phyloP scores from a whole-genome alignment of 2,329 filamentous ascomycete genomes.

The Colletotrichum echinochloae region DNA sequence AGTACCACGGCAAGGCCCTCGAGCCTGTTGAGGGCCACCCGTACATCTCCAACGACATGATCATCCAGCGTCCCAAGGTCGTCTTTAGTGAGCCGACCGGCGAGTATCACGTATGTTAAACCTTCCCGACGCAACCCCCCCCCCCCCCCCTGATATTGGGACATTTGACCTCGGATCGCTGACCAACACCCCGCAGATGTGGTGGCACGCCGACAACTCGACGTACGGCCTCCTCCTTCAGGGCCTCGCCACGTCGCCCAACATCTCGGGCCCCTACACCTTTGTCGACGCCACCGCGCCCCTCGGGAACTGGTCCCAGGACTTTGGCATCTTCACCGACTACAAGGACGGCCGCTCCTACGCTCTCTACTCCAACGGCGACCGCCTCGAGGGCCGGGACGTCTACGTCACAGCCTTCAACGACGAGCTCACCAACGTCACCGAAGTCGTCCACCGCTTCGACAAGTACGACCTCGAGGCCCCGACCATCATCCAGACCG shows the following conservation, averaged over 20 bases:
- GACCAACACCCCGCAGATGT: conserved; percentile 56
- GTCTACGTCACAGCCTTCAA: conserved; percentile 69
- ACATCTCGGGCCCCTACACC: conserved; percentile 64
- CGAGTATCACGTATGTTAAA: conserved; percentile 64
- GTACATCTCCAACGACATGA: conserved; percentile 65
- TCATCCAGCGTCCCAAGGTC: conserved; percentile 74
- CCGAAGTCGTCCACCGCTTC: conserved; percentile 65
- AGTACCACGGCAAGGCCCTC: conserved; percentile 67
- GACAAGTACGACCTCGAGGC: conserved; percentile 71
- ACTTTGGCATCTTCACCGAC: conserved; percentile 71
- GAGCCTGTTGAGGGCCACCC: conserved; percentile 66
- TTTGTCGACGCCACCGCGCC: conserved; percentile 66
- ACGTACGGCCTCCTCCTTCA: conserved; percentile 68
- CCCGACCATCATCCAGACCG: conserved; percentile 70
- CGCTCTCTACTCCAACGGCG: conserved; percentile 70
- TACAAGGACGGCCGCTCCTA: conserved; percentile 68
- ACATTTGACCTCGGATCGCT: not conserved
- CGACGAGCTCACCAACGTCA: conserved; percentile 61
- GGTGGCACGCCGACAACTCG: conserved; percentile 71
- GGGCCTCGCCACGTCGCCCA: conserved; percentile 65
- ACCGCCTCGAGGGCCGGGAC: conserved; percentile 65
- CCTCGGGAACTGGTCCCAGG: conserved; percentile 72
- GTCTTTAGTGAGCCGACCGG: conserved; percentile 65
- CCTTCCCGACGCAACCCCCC: not conserved
- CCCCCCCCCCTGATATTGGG: too few species aligned